These are phyloP conservation scores for Alternaria infectoria DNA, from an alignment of 2,329 filamentous ascomycete species.

Conservation along the genomic window DNA sequence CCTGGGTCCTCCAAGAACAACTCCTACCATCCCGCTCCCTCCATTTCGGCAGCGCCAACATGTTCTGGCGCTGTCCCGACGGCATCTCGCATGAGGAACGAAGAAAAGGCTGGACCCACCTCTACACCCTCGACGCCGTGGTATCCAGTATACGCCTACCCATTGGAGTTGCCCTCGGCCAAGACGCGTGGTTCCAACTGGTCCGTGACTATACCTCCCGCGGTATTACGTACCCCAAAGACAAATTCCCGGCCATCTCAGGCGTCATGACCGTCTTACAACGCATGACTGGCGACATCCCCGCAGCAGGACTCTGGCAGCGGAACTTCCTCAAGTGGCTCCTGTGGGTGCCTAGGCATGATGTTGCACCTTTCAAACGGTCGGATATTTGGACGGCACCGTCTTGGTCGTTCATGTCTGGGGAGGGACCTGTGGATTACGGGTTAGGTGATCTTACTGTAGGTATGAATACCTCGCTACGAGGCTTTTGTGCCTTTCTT, in stretches of 20 bases:
- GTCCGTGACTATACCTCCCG: conserved; percentile 12
- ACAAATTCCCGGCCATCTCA: conserved; percentile 15
- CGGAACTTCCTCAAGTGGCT: conserved; percentile 9
- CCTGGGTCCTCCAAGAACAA: neutral
- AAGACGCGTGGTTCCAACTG: conserved; percentile 4
- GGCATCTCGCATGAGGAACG: neutral
- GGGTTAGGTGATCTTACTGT: neutral
- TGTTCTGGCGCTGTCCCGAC: neutral
- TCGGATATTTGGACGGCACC: neutral
- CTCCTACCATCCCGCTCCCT: neutral
- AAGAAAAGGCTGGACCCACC: neutral
- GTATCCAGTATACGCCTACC: neutral
- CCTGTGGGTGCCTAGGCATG: conserved; percentile 5
- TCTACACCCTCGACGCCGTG: neutral
- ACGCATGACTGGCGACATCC: conserved; percentile 7
- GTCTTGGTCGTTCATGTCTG: conserved; percentile 14
- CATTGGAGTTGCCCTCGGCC: neutral
- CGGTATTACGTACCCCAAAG: conserved; percentile 9
- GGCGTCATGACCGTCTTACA: conserved; percentile 5
- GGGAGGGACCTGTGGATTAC: conserved; percentile 2
- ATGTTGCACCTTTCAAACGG: neutral
- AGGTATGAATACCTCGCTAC: neutral
- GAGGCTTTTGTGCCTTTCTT: neutral
- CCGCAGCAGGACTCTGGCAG: conserved; percentile 13
- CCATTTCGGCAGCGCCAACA: neutral